Evolutionary conservation across 371 early-diverging fungal species (phyloP).

Genomic region (Mucor sp.): DNA sequence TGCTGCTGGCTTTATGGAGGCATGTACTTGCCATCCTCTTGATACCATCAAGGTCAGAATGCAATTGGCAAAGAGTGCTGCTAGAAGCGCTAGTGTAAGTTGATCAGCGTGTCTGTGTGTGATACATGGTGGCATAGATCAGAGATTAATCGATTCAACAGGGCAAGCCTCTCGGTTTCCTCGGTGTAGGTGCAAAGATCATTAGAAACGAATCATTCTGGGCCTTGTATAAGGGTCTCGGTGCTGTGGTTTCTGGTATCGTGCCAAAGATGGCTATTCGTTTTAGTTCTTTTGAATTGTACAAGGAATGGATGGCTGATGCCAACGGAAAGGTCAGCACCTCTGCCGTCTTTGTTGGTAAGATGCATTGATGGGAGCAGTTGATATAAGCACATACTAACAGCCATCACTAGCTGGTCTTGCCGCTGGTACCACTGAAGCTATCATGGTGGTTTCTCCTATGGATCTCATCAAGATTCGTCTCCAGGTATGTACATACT

Average conservation of each 20-base stretch:
- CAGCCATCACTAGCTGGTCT: constrained; percentile 76
- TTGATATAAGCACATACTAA: neutral
- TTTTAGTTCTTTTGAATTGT: constrained; percentile 94
- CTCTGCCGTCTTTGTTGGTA: constrained; percentile 81
- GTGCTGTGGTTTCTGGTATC: constrained; percentile 96
- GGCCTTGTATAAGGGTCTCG: constrained; percentile 96
- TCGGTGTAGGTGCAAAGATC: constrained; percentile 85
- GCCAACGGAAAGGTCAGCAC: constrained; percentile 70
- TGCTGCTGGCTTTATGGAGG: constrained; percentile 93
- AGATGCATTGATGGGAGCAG: constrained; percentile 11
- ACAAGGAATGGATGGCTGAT: constrained; percentile 84
- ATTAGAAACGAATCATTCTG: constrained; percentile 86
- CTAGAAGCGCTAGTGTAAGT: constrained; percentile 44
- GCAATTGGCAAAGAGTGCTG: constrained; percentile 72
- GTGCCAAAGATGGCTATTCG: constrained; percentile 99
- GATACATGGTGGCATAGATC: neutral
- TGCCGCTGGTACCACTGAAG: constrained; percentile 96
- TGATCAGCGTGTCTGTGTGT: neutral
- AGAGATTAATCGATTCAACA: constrained; percentile 5
- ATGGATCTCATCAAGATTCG: constrained; percentile 98
- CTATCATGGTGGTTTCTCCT: constrained; percentile 95
- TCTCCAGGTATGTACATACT: constrained; percentile 61
- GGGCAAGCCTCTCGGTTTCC: constrained; percentile 65
- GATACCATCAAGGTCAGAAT: constrained; percentile 98
- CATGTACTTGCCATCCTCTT: constrained; percentile 94